phyloP scores from a whole-genome alignment of 1,139 yeast genomes.

The Suhomyces bokatorum region DNA sequence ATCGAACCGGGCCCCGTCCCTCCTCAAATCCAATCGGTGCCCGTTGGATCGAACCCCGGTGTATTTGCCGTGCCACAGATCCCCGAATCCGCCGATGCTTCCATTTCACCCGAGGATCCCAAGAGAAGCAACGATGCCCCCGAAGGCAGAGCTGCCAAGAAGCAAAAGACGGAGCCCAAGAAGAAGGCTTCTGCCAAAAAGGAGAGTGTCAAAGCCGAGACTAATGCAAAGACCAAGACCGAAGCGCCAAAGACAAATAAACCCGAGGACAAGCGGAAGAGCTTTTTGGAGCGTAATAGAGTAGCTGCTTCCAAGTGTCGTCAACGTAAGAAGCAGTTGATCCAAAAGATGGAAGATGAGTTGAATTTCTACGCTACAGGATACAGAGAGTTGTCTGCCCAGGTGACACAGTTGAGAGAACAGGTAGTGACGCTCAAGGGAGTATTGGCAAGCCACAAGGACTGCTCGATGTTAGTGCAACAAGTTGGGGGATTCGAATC shows the following conservation, averaged over 20 bases:
- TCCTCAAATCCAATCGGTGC: background rate
- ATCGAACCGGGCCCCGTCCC: background rate
- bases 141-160: constrained; percentile 7
- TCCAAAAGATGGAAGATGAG: constrained; percentile 80
- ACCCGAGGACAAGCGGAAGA: constrained; percentile 69
- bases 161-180: constrained; percentile 13
- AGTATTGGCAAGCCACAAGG: constrained; percentile 40
- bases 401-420: constrained; percentile 57
- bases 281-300: constrained; percentile 85
- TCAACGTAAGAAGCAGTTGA: constrained; percentile 88
- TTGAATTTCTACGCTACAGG: constrained; percentile 67
- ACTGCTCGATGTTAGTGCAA: constrained; percentile 36
- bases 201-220: constrained; percentile 7
- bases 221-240: constrained; percentile 7
- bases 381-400: constrained; percentile 64
- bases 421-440: constrained; percentile 55
- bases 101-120: constrained; percentile 8
- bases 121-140: constrained; percentile 15
- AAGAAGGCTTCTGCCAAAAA: constrained; percentile 4
- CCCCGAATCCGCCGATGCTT: constrained; percentile 3
- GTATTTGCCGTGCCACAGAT: constrained; percentile 8
- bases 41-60: background rate
- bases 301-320: constrained; percentile 96
- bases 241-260: background rate
- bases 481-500: constrained; percentile 43